phyloP scores from a whole-genome alignment of 2,329 filamentous ascomycete genomes.

The Lachnellula willkommii region DNA sequence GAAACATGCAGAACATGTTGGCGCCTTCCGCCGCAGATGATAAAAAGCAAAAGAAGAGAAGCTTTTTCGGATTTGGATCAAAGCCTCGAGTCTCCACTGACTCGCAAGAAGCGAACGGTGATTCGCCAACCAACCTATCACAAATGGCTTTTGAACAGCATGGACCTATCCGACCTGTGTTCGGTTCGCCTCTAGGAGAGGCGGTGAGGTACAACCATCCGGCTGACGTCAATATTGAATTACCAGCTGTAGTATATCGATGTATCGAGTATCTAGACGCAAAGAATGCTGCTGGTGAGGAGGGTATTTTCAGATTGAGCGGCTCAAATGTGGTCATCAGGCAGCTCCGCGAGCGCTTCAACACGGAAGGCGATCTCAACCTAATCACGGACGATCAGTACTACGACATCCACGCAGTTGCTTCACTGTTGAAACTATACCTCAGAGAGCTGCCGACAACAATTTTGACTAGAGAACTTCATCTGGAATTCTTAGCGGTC shows the following conservation, averaged over 20 bases:
- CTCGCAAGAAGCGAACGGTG: constrained; percentile 51
- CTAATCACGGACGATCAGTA: constrained; percentile 76
- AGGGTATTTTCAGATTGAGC: constrained; percentile 94
- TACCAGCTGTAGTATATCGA: constrained; percentile 91
- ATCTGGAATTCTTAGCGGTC: constrained; percentile 79
- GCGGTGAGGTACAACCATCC: constrained; percentile 79
- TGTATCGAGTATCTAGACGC: constrained; percentile 88
- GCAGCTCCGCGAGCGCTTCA: constrained; percentile 85
- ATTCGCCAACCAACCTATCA: constrained; percentile 40
- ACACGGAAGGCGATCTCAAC: constrained; percentile 86
- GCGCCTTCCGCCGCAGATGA: constrained; percentile 56
- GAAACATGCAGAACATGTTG: constrained; percentile 61
- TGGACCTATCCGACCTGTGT: constrained; percentile 64
- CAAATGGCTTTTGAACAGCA: constrained; percentile 39
- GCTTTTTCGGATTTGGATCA: constrained; percentile 65
- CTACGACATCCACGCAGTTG: constrained; percentile 93
- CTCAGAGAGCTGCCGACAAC: constrained; percentile 86
- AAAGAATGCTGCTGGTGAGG: constrained; percentile 76
- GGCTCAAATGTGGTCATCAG: constrained; percentile 97
- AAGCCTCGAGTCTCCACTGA: constrained; percentile 56
- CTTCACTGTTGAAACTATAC: constrained; percentile 89
- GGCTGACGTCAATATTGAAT: constrained; percentile 62
- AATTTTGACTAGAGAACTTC: constrained; percentile 84
- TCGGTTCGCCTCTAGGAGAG: constrained; percentile 79
- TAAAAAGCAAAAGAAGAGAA: constrained; percentile 74